Percentiles rank a stretch among this genome's conserved stretches.
phyloP scores from a whole-genome alignment of 345 rosid genomes.

The Melaleuca quinquenervia region DNA sequence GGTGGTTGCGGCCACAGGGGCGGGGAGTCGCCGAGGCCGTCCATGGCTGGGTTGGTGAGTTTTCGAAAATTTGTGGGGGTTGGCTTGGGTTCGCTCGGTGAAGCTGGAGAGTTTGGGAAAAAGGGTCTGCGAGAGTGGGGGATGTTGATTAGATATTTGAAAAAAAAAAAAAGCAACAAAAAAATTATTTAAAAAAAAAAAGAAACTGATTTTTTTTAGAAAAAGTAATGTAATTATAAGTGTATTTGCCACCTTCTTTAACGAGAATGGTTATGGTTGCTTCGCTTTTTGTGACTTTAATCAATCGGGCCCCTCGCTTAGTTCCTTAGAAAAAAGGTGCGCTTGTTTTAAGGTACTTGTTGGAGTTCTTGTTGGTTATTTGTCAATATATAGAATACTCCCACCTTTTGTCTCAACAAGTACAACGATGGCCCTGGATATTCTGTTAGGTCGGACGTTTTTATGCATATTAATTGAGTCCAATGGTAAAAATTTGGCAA shows the following conservation, averaged over 20 bases:
- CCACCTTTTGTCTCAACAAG: not conserved
- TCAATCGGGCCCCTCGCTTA: not conserved
- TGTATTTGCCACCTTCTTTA: not conserved
- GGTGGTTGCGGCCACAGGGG: conserved; percentile 36
- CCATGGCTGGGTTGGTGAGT: not conserved
- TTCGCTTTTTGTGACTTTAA: not conserved
- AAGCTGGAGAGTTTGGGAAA: not conserved
- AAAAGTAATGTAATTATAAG: not conserved
- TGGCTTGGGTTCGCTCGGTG: too few species aligned
- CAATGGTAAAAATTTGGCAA: not conserved
- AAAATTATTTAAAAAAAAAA: not conserved
- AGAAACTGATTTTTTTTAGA: not conserved
- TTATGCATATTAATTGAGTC: rapidly evolving
- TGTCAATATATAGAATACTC: too few species aligned
- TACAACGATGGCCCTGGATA: not conserved
- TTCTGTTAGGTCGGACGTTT: not conserved
- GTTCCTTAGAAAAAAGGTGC: not conserved
- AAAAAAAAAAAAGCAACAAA: not conserved
- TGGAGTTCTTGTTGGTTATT: not conserved
- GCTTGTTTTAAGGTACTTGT: not conserved
- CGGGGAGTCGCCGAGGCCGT: conserved; percentile 25
- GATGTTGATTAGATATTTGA: not conserved
- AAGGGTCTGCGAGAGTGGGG: not conserved
- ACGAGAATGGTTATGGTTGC: not conserved
- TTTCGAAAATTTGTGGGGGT: too few species aligned